Percentiles rank a stretch among this genome's conserved stretches.
Evolutionary conservation across 306 rosid species (phyloP).

Genomic region (Casuarina equisetifolia): DNA sequence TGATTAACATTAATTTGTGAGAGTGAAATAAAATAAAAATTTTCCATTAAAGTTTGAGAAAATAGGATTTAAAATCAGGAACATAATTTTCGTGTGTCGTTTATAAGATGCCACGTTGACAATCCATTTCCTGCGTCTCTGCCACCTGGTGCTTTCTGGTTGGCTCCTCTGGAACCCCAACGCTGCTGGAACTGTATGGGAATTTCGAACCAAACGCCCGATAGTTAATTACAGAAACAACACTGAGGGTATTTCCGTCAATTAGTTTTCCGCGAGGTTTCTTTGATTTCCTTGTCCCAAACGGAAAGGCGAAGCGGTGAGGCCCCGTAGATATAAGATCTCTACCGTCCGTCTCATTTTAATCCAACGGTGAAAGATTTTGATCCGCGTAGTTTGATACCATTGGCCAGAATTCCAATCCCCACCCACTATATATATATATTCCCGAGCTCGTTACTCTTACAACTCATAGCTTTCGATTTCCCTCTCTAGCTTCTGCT

Average conservation of each 20-base stretch:
- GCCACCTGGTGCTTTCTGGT: no score
- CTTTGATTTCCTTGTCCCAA: conserved; percentile 18
- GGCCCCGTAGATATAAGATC: conserved; percentile 21
- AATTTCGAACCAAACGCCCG: neutral
- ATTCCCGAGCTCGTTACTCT: neutral
- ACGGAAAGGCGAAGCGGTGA: neutral
- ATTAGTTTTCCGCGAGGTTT: neutral
- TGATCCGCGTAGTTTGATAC: conserved; percentile 44
- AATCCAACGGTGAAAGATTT: conserved; percentile 31
- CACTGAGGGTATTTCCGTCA: conserved; percentile 28
- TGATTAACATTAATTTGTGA: no score
- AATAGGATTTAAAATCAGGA: no score
- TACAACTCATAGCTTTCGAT: neutral
- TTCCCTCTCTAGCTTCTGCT: neutral
- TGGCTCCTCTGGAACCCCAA: neutral
- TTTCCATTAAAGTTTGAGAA: no score
- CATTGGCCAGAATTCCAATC: conserved; percentile 35
- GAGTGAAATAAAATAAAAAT: no score
- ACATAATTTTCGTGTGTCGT: no score
- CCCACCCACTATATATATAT: conserved; percentile 54
- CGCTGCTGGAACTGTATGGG: neutral
- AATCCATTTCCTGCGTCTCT: no score
- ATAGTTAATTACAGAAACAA: no score
- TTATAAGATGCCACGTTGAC: no score
- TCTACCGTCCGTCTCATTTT: conserved; percentile 12